phyloP scores from a whole-genome alignment of 2,329 filamentous ascomycete species.

The Talaromyces sp. region DNA sequence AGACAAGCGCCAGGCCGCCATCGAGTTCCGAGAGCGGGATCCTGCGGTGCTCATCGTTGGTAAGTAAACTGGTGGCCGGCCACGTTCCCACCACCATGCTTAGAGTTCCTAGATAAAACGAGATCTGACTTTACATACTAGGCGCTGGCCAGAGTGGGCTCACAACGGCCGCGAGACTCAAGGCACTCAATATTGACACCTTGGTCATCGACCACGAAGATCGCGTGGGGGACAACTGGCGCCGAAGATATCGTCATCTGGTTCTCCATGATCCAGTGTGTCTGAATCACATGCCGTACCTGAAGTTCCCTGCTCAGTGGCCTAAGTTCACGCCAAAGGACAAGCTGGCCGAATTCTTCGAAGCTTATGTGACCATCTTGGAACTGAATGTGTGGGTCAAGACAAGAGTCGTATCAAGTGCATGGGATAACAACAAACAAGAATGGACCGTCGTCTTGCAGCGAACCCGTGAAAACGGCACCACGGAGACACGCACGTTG shows the following conservation, averaged over 20 bases:
- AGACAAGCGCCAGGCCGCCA: too few species aligned
- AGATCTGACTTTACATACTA: constrained; percentile 26
- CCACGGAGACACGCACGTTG: too few species aligned
- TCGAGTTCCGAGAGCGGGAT: too few species aligned
- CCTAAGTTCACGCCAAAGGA: constrained; percentile 70
- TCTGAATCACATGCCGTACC: constrained; percentile 58
- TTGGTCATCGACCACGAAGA: constrained; percentile 59
- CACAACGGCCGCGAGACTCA: constrained; percentile 57
- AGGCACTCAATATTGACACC: constrained; percentile 56
- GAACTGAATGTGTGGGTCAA: constrained; percentile 71
- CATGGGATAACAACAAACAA: too few species aligned
- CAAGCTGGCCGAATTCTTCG: constrained; percentile 68
- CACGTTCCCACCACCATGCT: too few species aligned
- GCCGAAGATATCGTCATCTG: constrained; percentile 62
- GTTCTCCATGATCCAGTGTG: constrained; percentile 68
- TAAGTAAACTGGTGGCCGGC: too few species aligned
- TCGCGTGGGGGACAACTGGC: constrained; percentile 64
- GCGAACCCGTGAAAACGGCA: too few species aligned
- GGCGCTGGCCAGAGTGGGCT: constrained; percentile 63
- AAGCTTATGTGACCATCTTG: constrained; percentile 61
- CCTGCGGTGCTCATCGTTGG: too few species aligned
- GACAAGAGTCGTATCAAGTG: too few species aligned
- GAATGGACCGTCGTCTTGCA: too few species aligned
- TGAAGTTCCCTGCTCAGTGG: constrained; percentile 64
- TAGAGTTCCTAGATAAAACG: too few species aligned